Percentiles rank a stretch among this genome's conserved stretches.
These are phyloP conservation scores for Elsinoe batatas DNA, from an alignment of 2,329 filamentous ascomycete genomes.

Conservation along the genomic window DNA sequence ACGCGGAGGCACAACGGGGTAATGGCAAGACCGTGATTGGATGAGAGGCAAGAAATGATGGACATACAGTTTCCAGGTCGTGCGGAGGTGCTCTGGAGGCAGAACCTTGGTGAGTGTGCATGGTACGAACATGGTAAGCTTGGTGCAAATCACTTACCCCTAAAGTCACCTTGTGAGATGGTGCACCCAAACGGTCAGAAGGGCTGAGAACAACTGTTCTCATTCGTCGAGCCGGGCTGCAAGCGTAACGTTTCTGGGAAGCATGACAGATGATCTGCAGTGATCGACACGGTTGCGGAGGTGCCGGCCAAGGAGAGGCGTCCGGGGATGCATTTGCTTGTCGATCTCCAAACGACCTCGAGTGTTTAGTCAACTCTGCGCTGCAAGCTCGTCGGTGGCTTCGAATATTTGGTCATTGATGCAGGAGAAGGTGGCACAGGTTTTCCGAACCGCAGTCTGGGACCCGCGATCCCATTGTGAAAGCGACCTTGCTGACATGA, in stretches of 20 bases:
- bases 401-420: neutral
- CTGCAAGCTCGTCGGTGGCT: neutral
- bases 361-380: neutral
- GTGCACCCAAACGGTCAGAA: neutral
- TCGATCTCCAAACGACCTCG: neutral
- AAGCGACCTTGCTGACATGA: no score
- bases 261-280: conserved; percentile 3
- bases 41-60: neutral
- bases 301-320: neutral
- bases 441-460: no score
- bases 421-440: no score
- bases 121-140: neutral
- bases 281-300: conserved; percentile 10
- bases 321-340: neutral
- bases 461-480: no score
- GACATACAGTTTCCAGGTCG: neutral
- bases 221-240: neutral
- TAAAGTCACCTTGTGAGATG: neutral
- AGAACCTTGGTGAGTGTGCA: neutral
- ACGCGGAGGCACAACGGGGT: neutral
- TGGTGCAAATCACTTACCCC: neutral
- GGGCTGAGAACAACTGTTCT: neutral
- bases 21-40: conserved; percentile 1
- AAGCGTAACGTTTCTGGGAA: neutral
- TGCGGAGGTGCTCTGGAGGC: neutral